A percentile compares a stretch with the other conserved stretches of the same genome.
These are phyloP conservation scores for Xylaria flabelliformis DNA, from an alignment of 495 filamentous ascomycete species.

Conservation along the genomic window DNA sequence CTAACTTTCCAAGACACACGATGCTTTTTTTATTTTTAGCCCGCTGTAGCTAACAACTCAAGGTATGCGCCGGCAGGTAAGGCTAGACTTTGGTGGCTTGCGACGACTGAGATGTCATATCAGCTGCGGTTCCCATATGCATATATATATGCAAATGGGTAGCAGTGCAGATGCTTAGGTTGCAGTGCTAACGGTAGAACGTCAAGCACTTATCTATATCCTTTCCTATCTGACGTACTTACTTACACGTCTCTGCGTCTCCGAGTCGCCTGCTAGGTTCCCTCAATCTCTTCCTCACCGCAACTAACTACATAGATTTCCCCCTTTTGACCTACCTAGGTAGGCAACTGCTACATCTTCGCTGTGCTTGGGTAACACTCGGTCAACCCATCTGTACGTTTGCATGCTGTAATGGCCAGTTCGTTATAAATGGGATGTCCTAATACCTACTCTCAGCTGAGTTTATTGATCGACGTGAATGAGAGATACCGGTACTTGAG, in stretches of 20 bases:
- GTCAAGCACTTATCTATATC: conserved; percentile 16
- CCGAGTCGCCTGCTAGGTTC: neutral
- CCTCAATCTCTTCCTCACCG: neutral
- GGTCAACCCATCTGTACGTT: conserved; percentile 1
- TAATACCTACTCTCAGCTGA: neutral
- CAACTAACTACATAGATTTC: neutral
- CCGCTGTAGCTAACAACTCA: neutral
- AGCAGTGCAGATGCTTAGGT: conserved; percentile 22
- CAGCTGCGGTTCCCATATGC: conserved; percentile 16
- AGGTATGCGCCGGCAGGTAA: neutral
- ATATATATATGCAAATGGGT: conserved; percentile 7
- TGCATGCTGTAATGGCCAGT: neutral
- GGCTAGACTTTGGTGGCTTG: conserved; percentile 15
- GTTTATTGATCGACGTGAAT: neutral
- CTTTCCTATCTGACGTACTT: neutral
- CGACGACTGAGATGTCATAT: conserved; percentile 1
- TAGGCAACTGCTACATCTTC: conserved; percentile 13
- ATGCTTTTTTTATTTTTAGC: conserved; percentile 13
- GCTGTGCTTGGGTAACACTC: conserved; percentile 7
- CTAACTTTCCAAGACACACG: neutral
- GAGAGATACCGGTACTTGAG: neutral
- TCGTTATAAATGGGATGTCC: neutral
- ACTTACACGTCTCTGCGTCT: neutral
- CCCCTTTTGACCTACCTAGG: conserved; percentile 15
- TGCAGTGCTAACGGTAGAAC: conserved; percentile 11